Conservation (phyloP, 192 early-diverging fungal genomes). For the Backusella sp. region DNA sequence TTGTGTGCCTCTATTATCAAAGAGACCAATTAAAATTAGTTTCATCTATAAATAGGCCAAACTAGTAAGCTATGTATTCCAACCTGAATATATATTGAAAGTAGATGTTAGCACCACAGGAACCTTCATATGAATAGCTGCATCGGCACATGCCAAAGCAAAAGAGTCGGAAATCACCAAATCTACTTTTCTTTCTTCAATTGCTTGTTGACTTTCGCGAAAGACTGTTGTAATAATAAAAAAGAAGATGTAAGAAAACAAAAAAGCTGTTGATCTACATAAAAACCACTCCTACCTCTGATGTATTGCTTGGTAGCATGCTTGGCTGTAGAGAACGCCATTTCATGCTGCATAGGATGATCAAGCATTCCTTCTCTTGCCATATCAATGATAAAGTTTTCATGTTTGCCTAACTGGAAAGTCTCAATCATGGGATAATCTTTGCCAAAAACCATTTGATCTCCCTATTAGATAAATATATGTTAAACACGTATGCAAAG, state of each 20-base stretch:
- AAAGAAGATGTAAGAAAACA: not conserved
- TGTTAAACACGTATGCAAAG: not conserved
- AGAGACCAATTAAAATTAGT: not conserved
- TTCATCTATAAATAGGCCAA: not conserved
- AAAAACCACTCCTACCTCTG: not conserved
- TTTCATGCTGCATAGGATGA: not conserved
- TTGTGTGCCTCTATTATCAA: not conserved
- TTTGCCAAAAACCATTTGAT: slow-evolving; percentile 11
- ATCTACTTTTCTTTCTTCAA: not conserved
- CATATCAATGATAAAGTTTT: not conserved
- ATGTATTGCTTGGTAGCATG: not conserved
- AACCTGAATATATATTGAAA: not conserved
- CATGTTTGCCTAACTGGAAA: not conserved
- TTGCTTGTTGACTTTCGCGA: not conserved
- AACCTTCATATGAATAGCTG: not conserved
- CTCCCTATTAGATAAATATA: not conserved
- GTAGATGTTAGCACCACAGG: not conserved
- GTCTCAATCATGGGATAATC: slow-evolving; percentile 13
- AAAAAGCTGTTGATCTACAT: not conserved
- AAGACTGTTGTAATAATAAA: not conserved
- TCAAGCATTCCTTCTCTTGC: not conserved
- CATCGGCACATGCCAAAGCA: not conserved
- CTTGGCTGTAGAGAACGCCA: not conserved
- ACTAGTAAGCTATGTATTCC: not conserved
- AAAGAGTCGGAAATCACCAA: not conserved